Evolutionary conservation across 768 basidiomycete species (phyloP).

Genomic region (Termitomyces sp.): DNA sequence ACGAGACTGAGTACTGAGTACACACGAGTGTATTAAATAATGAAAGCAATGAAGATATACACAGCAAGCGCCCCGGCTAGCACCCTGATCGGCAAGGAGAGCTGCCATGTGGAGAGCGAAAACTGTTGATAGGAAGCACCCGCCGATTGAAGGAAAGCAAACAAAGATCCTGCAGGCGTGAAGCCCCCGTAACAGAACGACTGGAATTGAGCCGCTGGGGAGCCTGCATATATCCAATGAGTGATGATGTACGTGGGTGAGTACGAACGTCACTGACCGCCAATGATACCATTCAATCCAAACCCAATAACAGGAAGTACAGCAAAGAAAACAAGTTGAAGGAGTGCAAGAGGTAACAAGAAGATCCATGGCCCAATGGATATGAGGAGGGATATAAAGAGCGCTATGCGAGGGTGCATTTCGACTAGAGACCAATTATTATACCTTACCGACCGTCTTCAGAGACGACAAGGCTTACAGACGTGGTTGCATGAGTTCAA

Average conservation of each 20-base stretch:
- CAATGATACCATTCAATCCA: not conserved
- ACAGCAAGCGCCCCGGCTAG: not conserved
- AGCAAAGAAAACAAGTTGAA: not conserved
- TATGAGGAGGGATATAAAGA: not conserved
- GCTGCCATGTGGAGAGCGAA: not conserved
- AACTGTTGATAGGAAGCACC: not conserved
- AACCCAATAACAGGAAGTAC: not conserved
- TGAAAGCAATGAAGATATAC: not conserved
- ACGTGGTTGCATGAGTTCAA: not conserved
- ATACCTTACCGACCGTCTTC: too few species aligned
- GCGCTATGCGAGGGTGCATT: not conserved
- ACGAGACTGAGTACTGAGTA: too few species aligned
- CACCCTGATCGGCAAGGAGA: not conserved
- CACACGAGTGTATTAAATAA: not conserved
- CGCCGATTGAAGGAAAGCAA: not conserved
- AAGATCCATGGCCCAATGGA: not conserved
- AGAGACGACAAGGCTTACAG: not conserved
- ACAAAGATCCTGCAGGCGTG: not conserved
- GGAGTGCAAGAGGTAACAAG: not conserved
- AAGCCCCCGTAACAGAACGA: not conserved
- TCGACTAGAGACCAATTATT: not conserved
- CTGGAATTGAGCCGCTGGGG: not conserved
- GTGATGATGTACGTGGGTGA: not conserved
- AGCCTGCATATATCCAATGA: not conserved
- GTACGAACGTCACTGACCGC: not conserved